Percentiles rank a stretch among this genome's conserved stretches.
Conservation (phyloP, 2,329 filamentous ascomycete genomes). For the Pochonia chlamydosporia region DNA sequence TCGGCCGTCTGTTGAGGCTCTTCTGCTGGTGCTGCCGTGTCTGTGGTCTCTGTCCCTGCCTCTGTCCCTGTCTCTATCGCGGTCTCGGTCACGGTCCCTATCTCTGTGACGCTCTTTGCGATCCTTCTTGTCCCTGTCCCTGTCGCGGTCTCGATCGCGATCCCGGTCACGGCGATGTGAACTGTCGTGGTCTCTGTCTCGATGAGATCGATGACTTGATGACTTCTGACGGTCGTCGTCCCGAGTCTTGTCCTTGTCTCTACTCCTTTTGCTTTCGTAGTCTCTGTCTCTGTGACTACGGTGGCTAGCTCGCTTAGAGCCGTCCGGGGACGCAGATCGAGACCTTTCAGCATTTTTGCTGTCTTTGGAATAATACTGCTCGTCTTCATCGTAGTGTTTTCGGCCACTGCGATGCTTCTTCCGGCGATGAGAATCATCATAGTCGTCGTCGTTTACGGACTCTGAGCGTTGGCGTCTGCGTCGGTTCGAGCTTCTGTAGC, state of each 20-base stretch:
- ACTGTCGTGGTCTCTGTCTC: constrained; percentile 33
- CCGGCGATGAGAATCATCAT: constrained; percentile 41
- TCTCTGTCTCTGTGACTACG: constrained; percentile 55
- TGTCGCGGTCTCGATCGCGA: constrained; percentile 27
- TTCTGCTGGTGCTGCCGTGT: constrained; percentile 27
- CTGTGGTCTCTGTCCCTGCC: constrained; percentile 24
- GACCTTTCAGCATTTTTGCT: constrained; percentile 48
- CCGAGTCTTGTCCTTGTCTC: constrained; percentile 39
- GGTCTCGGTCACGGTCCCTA: constrained; percentile 16
- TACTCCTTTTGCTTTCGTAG: constrained; percentile 34
- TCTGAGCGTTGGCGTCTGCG: constrained; percentile 51
- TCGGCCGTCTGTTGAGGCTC: constrained; percentile 19
- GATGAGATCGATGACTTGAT: constrained; percentile 34
- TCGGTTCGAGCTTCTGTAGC: constrained; percentile 38
- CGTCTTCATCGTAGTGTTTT: constrained; percentile 39
- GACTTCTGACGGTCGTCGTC: constrained; percentile 37
- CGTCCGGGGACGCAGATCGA: constrained; percentile 59
- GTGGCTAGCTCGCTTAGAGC: constrained; percentile 50
- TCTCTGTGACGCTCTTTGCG: constrained; percentile 30
- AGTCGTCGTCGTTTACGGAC: constrained; percentile 42
- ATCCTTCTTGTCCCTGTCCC: constrained; percentile 29
- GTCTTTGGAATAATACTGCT: constrained; percentile 33
- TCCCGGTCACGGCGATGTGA: constrained; percentile 28
- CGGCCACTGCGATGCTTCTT: constrained; percentile 43
- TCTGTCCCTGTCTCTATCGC: constrained; percentile 15